A percentile compares a stretch with the other conserved stretches of the same genome.
Conservation (phyloP, 1,139 yeast genomes). For the Geotrichum carabidarum region DNA sequence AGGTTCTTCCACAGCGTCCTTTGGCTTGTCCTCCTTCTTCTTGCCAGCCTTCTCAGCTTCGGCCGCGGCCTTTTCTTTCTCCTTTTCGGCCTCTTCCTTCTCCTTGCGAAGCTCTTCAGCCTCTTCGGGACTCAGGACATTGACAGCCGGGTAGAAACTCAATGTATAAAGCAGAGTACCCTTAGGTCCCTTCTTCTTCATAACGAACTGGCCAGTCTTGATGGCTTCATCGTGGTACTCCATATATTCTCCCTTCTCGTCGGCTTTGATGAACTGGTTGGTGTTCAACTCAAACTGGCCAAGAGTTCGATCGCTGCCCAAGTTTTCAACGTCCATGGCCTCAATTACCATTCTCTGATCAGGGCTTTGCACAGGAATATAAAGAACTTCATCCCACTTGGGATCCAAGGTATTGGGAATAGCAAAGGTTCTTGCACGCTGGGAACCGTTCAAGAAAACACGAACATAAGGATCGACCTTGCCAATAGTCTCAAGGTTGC, state of each 20-base stretch:
- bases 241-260: conserved; percentile 61
- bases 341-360: conserved; percentile 79
- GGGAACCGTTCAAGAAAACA: conserved; percentile 68
- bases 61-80: conserved; percentile 33
- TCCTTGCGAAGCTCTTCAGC: conserved; percentile 41
- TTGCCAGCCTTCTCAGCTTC: conserved; percentile 29
- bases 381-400: conserved; percentile 77
- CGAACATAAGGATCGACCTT: conserved; percentile 89
- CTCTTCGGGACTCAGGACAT: conserved; percentile 73
- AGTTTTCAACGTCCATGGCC: conserved; percentile 83
- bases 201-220: conserved; percentile 57
- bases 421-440: conserved; percentile 73
- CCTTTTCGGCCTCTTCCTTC: conserved; percentile 35
- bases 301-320: conserved; percentile 73
- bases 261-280: conserved; percentile 59
- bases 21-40: conserved; percentile 18
- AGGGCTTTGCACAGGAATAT: conserved; percentile 73
- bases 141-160: conserved; percentile 76
- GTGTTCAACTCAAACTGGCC: conserved; percentile 74
- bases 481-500: conserved; percentile 83
- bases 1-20: conserved; percentile 16
- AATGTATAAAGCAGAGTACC: conserved; percentile 70
- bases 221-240: conserved; percentile 55
- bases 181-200: conserved; percentile 67
- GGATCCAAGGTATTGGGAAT: conserved; percentile 68